Base-by-base conservation (phyloP, 805 yeast species). In the Candida ponderosae region DNA sequence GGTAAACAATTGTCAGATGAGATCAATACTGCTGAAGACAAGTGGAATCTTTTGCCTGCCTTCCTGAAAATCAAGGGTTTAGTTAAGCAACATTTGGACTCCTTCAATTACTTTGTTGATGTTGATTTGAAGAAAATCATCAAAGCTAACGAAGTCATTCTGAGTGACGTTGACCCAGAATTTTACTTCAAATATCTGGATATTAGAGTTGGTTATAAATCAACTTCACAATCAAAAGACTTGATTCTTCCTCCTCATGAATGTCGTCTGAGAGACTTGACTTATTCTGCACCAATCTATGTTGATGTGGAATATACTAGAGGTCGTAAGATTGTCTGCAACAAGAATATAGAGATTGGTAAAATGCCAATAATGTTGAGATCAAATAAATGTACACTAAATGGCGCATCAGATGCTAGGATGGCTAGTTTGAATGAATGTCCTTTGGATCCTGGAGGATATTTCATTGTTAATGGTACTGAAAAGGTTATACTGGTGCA, bases 311-410 rank as follows among this genome's bases (percentile, higher is more conserved):
- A 93, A 56, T 93, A 93, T 56, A 93, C 97, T 0, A 74, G 97
- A 57, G 98, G 97, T 27, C 71, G 90, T 45, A 88, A 87, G 59
- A 85, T 93, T 57, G 85, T 90, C 48, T 76, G 86, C 68, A 90
- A 87, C 50, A 74, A 83, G 51, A 94, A 87, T 54, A 73, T 93
- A 42, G 97, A 89, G 57, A 90, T 93, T 42, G 99, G 98, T 27
- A 76, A 95, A 54, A 93, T 93, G 96, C 98, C 98, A n/a, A 80
- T 93, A 52, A 93, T 93, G 98, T 70, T 93, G 50, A 72, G 97
- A 50, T 84, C 96, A 19, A 85, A 87, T 56, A 87, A 88, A 57
- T 93, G 98, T 71, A 79, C 86, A 27, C 66, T 93, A 41, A 77
- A 77, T 43, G 94, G 88, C 16, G 78, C 83, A 34, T 68, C 76